Evolutionary conservation across 345 rosid species (phyloP), one percentile per base, ranked within the genome.

Genomic region (Mangifera indica): DNA sequence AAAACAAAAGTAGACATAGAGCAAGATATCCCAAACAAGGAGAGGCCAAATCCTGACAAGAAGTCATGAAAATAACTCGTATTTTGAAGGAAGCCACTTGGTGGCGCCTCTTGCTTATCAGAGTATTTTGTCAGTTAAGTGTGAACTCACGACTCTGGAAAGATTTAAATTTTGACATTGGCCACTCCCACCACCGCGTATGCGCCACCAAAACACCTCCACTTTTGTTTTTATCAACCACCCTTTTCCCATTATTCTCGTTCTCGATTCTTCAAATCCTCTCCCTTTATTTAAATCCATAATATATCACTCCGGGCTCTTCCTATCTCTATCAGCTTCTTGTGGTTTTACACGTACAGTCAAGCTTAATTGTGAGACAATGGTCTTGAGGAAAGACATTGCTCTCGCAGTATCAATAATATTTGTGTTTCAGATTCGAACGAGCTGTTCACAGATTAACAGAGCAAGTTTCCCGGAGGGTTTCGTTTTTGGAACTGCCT

Each of bases 401-500:
- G 76, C 54, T 60, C 12, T 74, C 69, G 60, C 44, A 8, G 10
- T 32, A 42, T 1, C 62, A 4, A 24, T 26, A 22, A 13, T 75
- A 72, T 49, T 69, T 56, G 63, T 76, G 55, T 26, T 77, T 61
- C 76, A 67, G 53, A 48, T 54, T 55, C 78, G 68, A 42, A 71
- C 72, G 48, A 78, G 80, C 55, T 63, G 65, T 9, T 80, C 75
- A 4, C 72, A 78, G 56, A 81, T 86, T 15, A 76, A 61, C 32
- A 80, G 87, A 80, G 60, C 74, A 37, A 82, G 84, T 65, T 86
- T 86, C 55, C 89, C 87, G 7, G 59, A 78, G 59, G 87, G 83
- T 18, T 86, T 86, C 77, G 82, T 84, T 57, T 84, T 86, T 20
- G 87, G 89, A 72, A 86, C 89, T 15, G 87, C 89, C n/a, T 84